Base-by-base conservation (phyloP, 2,329 filamentous ascomycete species). In the Ascochyta clinopodiicola region DNA sequence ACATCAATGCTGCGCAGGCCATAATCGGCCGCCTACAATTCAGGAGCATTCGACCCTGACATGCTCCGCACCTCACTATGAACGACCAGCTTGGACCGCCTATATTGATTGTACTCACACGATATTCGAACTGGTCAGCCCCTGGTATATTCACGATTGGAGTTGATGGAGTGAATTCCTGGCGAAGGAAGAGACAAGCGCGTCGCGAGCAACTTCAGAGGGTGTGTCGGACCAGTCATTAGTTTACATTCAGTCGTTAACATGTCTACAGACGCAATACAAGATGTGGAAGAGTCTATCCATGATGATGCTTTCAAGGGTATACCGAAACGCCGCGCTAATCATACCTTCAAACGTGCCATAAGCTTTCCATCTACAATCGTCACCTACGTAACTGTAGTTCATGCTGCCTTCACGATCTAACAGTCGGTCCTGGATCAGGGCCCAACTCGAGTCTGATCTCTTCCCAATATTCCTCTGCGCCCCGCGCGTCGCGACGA, bases 181-280 rank as follows among this genome's bases (percentile, higher is more conserved):
- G 19, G 19, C 34, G n/a, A 31, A 36, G 22, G 31, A 45, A 21
- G 35, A 45, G 17, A 31, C 29, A 32, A 57, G 39, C 34, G 38
- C 24, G 17, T 27, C 19, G 44, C 24, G 25, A 42, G 27, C 40
- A 36, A 49, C 37, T 40, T 38, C 50, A 57, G 38, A 64, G 61
- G 58, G 66, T 67, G 60, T 60, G 60, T 69, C 57, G 59, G 51
- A 57, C 59, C 53, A 56, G 44, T 49, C 44, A 60, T 61, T 56
- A 47, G 47, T 42, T 39, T 46, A 51, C 22, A 57, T 63, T 54
- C 55, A 58, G 44, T 51, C 51, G 55, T 68, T 68, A 64, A 68
- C 65, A 56, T 54, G 44, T 60, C 44, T 68, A 64, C 67, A 71
- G 67, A 71, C 47, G 39, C 43, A 48, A 53, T 45, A 40, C 42